phyloP scores from a whole-genome alignment of 23 red algal species.

The Gracilaria gracilis region DNA sequence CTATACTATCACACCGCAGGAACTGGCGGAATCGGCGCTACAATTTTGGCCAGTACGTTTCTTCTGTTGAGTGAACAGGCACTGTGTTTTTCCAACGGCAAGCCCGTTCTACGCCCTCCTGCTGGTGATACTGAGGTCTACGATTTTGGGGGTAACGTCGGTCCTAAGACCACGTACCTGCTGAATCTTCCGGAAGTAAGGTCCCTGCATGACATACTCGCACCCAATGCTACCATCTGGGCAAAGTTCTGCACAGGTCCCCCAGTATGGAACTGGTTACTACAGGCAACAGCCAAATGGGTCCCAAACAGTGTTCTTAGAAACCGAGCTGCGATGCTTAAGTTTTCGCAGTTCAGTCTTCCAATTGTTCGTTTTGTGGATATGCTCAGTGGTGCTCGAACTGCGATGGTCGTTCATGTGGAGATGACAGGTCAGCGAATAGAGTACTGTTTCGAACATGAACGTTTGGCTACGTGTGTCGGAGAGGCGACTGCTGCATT shows the following conservation, averaged over 20 bases:
- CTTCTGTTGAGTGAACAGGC: slow-evolving; percentile 66
- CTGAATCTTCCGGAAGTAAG: slow-evolving; percentile 85
- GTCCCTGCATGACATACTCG: slow-evolving; percentile 24
- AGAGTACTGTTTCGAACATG: slow-evolving; percentile 60
- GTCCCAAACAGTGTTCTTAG: slow-evolving; percentile 48
- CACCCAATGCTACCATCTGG: slow-evolving; percentile 12
- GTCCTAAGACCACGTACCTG: slow-evolving; percentile 55
- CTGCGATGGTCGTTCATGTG: slow-evolving; percentile 69
- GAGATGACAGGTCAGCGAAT: background rate
- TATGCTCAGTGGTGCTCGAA: slow-evolving; percentile 74
- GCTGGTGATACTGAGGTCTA: slow-evolving; percentile 42
- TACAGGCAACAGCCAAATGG: slow-evolving; percentile 58
- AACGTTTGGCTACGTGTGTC: slow-evolving; percentile 69
- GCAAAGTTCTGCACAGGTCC: slow-evolving; percentile 88
- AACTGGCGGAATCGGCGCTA: slow-evolving; percentile 84
- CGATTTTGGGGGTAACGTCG: slow-evolving; percentile 73
- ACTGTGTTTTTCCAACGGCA: slow-evolving; percentile 1
- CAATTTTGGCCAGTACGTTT: slow-evolving; percentile 82
- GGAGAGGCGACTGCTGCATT: slow-evolving; percentile 85
- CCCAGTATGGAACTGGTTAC: slow-evolving; percentile 82
- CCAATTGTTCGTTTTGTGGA: slow-evolving; percentile 85
- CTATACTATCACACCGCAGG: slow-evolving; percentile 81
- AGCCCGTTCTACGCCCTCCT: background rate
- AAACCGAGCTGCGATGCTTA: slow-evolving; percentile 49
- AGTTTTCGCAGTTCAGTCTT: slow-evolving; percentile 49